Evolutionary conservation across 345 rosid species (phyloP).

Genomic region (Euclidium syriacum): DNA sequence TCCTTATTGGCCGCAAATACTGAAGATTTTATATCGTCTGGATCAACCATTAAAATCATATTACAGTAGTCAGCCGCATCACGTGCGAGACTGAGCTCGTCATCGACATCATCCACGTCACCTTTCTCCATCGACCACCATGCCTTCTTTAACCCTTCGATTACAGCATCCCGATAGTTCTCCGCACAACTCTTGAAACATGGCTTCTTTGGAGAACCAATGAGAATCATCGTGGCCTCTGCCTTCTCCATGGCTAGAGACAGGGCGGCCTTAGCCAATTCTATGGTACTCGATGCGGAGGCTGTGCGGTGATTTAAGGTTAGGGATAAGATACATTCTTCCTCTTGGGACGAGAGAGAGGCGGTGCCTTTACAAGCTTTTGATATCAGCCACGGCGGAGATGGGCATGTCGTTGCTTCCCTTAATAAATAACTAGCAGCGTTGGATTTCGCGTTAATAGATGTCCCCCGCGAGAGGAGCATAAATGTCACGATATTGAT

Average conservation of each 20-base stretch:
- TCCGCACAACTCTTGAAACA: slow-evolving; percentile 31
- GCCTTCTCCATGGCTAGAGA: slow-evolving; percentile 15
- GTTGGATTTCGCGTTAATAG: neutral
- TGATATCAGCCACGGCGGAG: slow-evolving; percentile 6
- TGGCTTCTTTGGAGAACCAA: slow-evolving; percentile 26
- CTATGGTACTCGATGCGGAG: slow-evolving; percentile 3
- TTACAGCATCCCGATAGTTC: slow-evolving; percentile 13
- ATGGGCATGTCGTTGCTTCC: slow-evolving; percentile 19
- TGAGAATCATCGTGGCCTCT: neutral
- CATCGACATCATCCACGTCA: slow-evolving; percentile 18
- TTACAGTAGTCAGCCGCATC: slow-evolving; percentile 26
- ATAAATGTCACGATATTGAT: slow-evolving; percentile 3
- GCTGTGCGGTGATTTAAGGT: slow-evolving; percentile 6
- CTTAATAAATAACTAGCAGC: neutral
- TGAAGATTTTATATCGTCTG: slow-evolving; percentile 14
- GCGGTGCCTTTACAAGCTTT: slow-evolving; percentile 31
- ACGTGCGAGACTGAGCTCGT: slow-evolving; percentile 15
- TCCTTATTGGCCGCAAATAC: slow-evolving; percentile 14
- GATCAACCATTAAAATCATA: slow-evolving; percentile 30
- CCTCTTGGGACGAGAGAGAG: slow-evolving; percentile 10
- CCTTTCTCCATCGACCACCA: neutral
- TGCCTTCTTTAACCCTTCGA: slow-evolving; percentile 20
- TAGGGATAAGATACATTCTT: slow-evolving; percentile 8
- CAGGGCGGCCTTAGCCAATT: slow-evolving; percentile 5
- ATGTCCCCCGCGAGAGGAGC: slow-evolving; percentile 12